phyloP scores from a whole-genome alignment of 768 basidiomycete genomes.

The Suillus subluteus region DNA sequence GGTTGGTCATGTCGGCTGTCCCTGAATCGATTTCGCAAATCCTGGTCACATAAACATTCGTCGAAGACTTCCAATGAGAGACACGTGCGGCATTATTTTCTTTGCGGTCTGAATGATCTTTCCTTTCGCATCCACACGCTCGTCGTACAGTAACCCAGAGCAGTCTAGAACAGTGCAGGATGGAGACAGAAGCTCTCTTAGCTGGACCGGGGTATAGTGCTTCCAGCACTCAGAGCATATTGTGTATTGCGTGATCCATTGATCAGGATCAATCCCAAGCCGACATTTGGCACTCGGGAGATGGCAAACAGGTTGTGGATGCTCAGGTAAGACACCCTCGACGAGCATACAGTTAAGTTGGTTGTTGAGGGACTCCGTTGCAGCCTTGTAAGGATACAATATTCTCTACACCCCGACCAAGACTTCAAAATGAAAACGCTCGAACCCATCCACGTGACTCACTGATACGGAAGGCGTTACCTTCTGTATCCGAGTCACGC shows the following conservation, averaged over 20 bases:
- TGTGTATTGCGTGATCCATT: slow-evolving; percentile 25
- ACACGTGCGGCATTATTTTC: background rate
- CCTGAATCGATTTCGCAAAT: background rate
- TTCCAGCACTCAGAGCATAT: background rate
- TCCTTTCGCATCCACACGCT: background rate
- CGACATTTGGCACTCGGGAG: slow-evolving; percentile 20
- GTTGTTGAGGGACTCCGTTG: slow-evolving; percentile 11
- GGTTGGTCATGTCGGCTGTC: background rate
- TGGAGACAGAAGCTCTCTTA: background rate
- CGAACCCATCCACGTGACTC: too few relatives aligned
- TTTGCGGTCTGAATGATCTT: background rate
- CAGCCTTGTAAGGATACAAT: too few relatives aligned
- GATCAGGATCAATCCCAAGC: slow-evolving; percentile 30
- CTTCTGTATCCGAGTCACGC: too few relatives aligned
- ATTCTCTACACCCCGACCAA: too few relatives aligned
- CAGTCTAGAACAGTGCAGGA: slow-evolving; percentile 3
- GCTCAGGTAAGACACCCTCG: slow-evolving; percentile 12
- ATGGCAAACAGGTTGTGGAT: slow-evolving; percentile 13
- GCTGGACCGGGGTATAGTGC: background rate
- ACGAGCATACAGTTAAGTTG: slow-evolving; percentile 7
- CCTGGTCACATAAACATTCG: background rate
- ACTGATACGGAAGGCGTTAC: too few relatives aligned
- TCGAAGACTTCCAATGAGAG: background rate
- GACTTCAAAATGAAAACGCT: too few relatives aligned
- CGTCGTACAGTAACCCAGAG: background rate